Evolutionary conservation across 2,329 filamentous ascomycete genomes (phyloP), one percentile per base, ranked within the genome.

Genomic region (Monosporascus sp.): DNA sequence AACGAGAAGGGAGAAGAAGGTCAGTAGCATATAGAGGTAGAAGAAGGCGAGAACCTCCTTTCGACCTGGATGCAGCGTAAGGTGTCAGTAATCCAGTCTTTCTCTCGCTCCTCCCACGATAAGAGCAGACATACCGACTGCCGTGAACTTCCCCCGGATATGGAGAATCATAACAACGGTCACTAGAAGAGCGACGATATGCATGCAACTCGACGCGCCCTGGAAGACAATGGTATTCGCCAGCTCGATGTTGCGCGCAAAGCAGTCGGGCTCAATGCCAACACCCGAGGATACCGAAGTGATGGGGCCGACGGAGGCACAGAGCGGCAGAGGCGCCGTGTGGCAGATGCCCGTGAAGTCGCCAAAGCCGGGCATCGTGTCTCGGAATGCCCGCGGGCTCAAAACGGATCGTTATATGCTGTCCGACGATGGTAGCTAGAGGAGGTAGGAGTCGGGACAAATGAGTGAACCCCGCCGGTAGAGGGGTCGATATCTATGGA

Each of bases 211-310:
- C 22, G 91, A 85, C 27, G 92, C 94, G 67, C 86, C 90, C 74
- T 97, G 86, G 70, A 99, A 99, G 67, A 99, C 99, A 74, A 97
- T 93, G 41, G 94, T 99, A 75, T 99, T 99, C 62, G 92, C 94
- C 61, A 97, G 74, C 72, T 97, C 92, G 71, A 99, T 93, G 65
- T 94, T 95, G 54, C 94, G 86, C 54, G 94, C 89, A 74, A 93
- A 97, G 78, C 94, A 99, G 66, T 85, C 83, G 53, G 94, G 85
- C 70, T 96, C 87, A 60, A 97, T 94, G 61, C 91, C 89, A 14
- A 86, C 81, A 53, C 82, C 80, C 60, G 79, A 82, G 22, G 83
- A 81, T 59, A 90, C 83, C 36, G 80, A 77, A 31, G 84, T 84
- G 63, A 87, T 82, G 46, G 86, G 82, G 18, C 94, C 94, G 61